Percentiles rank a stretch among this genome's conserved stretches.
phyloP scores from a whole-genome alignment of 805 yeast genomes.

The Wickerhamiella slavikovae region DNA sequence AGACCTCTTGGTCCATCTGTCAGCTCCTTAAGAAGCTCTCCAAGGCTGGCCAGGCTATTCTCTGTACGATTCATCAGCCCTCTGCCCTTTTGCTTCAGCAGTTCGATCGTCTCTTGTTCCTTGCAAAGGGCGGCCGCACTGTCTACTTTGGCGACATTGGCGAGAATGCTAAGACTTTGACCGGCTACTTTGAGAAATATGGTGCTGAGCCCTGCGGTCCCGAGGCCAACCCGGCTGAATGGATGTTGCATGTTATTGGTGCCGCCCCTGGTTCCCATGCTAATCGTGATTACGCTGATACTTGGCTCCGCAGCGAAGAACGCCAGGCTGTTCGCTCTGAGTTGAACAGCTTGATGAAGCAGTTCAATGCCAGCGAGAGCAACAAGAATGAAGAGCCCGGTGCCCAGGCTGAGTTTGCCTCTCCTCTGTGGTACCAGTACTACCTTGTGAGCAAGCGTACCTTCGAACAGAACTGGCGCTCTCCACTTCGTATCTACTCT shows the following conservation, averaged over 20 bases:
- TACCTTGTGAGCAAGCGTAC: conserved; percentile 23
- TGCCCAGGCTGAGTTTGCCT: conserved; percentile 17
- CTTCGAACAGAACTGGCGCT: conserved; percentile 29
- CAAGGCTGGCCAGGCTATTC: conserved; percentile 44
- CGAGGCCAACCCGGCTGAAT: conserved; percentile 49
- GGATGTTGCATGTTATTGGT: conserved; percentile 46
- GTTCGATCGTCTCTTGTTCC: conserved; percentile 39
- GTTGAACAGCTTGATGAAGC: conserved; percentile 12
- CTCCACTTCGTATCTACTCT: conserved; percentile 35
- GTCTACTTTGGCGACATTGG: conserved; percentile 67
- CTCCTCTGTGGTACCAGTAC: conserved; percentile 26
- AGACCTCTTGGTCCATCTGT: conserved; percentile 43
- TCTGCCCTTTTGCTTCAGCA: conserved; percentile 44
- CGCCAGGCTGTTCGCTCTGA: conserved; percentile 12
- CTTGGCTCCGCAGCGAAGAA: conserved; percentile 31
- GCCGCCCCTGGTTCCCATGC: conserved; percentile 51
- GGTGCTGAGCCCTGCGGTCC: conserved; percentile 42
- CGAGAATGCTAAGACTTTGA: conserved; percentile 31
- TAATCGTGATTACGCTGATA: conserved; percentile 34
- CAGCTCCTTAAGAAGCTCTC: conserved; percentile 41
- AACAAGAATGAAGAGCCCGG: conserved; percentile 10
- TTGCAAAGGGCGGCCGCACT: conserved; percentile 52
- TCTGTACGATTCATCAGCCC: conserved; percentile 57
- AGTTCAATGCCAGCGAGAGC: conserved; percentile 2
- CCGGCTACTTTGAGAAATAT: conserved; percentile 40